phyloP scores from a whole-genome alignment of 1,139 yeast genomes.

The Pichia inconspicua region DNA sequence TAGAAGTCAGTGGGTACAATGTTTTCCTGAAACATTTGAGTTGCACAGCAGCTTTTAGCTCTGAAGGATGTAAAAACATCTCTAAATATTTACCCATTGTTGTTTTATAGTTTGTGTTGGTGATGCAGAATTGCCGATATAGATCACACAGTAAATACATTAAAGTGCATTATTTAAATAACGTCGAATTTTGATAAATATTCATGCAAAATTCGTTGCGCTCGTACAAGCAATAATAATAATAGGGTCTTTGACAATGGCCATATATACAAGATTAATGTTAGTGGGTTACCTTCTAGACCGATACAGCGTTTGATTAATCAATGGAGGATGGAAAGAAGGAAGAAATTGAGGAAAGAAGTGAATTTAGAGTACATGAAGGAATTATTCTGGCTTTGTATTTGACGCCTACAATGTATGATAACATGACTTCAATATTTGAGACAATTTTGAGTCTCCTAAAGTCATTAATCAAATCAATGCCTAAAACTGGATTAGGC shows the following conservation, averaged over 20 bases:
- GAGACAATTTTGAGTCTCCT: slow-evolving; percentile 47
- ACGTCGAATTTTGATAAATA: neutral
- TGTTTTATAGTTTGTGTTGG: no score
- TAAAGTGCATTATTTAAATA: no score
- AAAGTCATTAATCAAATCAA: slow-evolving; percentile 48
- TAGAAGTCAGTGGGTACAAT: slow-evolving; percentile 43
- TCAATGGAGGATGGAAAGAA: slow-evolving; percentile 1
- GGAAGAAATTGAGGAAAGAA: slow-evolving; percentile 21
- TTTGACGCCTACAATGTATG: slow-evolving; percentile 43
- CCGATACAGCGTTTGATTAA: no score
- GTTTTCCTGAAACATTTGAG: slow-evolving; percentile 45
- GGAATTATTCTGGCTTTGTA: slow-evolving; percentile 60
- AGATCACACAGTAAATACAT: no score
- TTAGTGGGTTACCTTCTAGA: no score
- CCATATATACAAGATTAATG: no score
- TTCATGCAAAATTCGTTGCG: slow-evolving; percentile 1
- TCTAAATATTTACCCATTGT: slow-evolving; percentile 38
- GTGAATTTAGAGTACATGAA: slow-evolving; percentile 47
- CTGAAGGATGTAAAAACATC: slow-evolving; percentile 62
- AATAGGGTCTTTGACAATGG: no score
- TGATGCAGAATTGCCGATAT: no score
- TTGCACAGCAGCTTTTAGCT: slow-evolving; percentile 60
- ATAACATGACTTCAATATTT: slow-evolving; percentile 45
- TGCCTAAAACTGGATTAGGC: slow-evolving; percentile 61
- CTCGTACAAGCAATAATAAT: neutral